Evolutionary conservation across 2,329 filamentous ascomycete genomes (phyloP).

Genomic region (Xylaria sp.): DNA sequence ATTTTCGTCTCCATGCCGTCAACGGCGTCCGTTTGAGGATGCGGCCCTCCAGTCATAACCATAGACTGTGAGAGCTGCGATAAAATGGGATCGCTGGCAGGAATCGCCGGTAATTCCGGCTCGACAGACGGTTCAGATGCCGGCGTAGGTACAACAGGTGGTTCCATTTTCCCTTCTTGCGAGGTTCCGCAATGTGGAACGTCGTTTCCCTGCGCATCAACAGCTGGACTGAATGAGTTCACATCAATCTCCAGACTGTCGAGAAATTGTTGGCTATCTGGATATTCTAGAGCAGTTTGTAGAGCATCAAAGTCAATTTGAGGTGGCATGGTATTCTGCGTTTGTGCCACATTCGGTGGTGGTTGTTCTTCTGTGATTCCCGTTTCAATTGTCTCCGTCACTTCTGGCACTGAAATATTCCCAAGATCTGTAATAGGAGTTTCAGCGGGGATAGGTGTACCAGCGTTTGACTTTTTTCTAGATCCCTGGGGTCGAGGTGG

Average conservation of each 20-base stretch:
- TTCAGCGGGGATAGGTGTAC: slow-evolving; percentile 36
- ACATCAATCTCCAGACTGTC: slow-evolving; percentile 35
- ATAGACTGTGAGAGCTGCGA: slow-evolving; percentile 48
- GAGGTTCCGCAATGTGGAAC: background rate
- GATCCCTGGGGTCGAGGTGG: slow-evolving; percentile 45
- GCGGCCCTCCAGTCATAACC: slow-evolving; percentile 54
- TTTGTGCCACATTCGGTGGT: slow-evolving; percentile 25
- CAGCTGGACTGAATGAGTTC: slow-evolving; percentile 37
- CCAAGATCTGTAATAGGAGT: slow-evolving; percentile 15
- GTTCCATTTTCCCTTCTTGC: slow-evolving; percentile 39
- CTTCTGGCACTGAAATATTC: slow-evolving; percentile 6
- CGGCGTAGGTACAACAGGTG: slow-evolving; percentile 39
- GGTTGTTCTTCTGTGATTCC: slow-evolving; percentile 34
- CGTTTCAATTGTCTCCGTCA: slow-evolving; percentile 15
- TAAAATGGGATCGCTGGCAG: slow-evolving; percentile 61
- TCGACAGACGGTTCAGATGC: slow-evolving; percentile 43
- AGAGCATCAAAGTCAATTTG: slow-evolving; percentile 39
- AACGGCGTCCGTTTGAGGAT: slow-evolving; percentile 58
- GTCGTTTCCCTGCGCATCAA: slow-evolving; percentile 35
- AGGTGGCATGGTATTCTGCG: slow-evolving; percentile 26
- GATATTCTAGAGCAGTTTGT: slow-evolving; percentile 40
- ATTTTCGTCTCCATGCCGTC: slow-evolving; percentile 54
- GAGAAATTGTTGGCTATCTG: slow-evolving; percentile 40
- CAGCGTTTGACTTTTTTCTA: slow-evolving; percentile 32
- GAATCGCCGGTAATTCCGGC: slow-evolving; percentile 51